Base-by-base conservation (phyloP, 768 basidiomycete species). In the Gymnopilus junonius region DNA sequence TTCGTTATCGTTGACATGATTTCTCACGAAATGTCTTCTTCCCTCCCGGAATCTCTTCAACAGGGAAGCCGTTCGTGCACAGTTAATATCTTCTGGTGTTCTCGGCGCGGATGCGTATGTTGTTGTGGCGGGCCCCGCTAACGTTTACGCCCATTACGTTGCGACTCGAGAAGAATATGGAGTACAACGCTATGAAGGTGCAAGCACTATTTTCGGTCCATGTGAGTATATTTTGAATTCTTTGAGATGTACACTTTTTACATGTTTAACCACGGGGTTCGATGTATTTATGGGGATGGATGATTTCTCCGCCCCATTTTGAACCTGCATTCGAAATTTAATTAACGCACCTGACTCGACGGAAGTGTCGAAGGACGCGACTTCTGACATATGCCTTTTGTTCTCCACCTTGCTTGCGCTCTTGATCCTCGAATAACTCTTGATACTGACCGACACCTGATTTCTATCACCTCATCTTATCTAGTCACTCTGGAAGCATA, bases 81-180 rank as follows among this genome's bases (percentile, higher is more conserved):
- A 81, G 69, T 80, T 93, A 53, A 88, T 92, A 62, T 82, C 87
- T 0, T 77, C 83, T 53, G 86, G 85, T 3, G 78, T 92, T 61
- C 73, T 93, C 62, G 89, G 86, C 40, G 73, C 85, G 50, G 82
- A 89, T 66, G 90, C 89, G 3, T 89, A 91, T 65, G 89, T 93
- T 63, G 90, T 92, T 56, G 76, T 92, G 59, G 88, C 89, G 14
- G 92, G 91, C 14, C 92, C 92, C n/a, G 91, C 90, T 5, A 93
- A 93, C 66, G 88, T 90, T 5, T 93, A 93, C 69, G 84, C 79
- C 0, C 91, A 92, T 75, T 91, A 92, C 71, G 80, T 92, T 55
- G 78, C 90, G 1, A 92, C 90, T 29, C 80, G 77, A 10, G 90
- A 93, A 73, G 91, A 92, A 73, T 93, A 91, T 71, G 75, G 80